phyloP scores from a whole-genome alignment of 2,329 filamentous ascomycete genomes.

The Sclerotinia glacialis region DNA sequence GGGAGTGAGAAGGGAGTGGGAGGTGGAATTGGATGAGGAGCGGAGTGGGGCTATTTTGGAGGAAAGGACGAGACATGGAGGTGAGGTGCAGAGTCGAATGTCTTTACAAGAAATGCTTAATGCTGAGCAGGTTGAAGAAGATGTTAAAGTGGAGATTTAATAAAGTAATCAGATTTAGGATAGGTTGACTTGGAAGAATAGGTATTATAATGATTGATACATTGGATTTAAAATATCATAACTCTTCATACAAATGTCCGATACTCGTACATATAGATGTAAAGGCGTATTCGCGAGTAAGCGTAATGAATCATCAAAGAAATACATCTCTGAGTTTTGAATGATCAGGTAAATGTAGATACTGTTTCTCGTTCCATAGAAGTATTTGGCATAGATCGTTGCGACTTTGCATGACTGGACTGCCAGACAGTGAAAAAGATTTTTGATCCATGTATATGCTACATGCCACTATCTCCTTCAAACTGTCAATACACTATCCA shows the following conservation, averaged over 20 bases:
- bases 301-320: neutral
- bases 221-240: neutral
- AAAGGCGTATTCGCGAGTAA: neutral
- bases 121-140: neutral
- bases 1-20: neutral
- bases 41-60: too few relatives aligned
- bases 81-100: too few relatives aligned
- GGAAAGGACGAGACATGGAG: neutral
- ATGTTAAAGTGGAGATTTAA: neutral
- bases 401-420: constrained; percentile 9
- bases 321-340: neutral
- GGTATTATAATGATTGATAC: neutral
- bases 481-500: too few relatives aligned
- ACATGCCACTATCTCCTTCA: neutral
- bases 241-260: too few relatives aligned
- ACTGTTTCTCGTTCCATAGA: neutral
- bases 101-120: neutral
- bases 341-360: neutral
- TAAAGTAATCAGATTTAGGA: neutral
- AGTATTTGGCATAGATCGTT: neutral
- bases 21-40: neutral
- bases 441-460: neutral
- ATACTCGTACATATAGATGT: neutral
- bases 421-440: constrained; percentile 11
- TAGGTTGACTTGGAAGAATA: neutral